Evolutionary conservation across 148 eudicot genomes (phyloP), one percentile per base, ranked within the genome.

Genomic region (Amaranthus palmeri): DNA sequence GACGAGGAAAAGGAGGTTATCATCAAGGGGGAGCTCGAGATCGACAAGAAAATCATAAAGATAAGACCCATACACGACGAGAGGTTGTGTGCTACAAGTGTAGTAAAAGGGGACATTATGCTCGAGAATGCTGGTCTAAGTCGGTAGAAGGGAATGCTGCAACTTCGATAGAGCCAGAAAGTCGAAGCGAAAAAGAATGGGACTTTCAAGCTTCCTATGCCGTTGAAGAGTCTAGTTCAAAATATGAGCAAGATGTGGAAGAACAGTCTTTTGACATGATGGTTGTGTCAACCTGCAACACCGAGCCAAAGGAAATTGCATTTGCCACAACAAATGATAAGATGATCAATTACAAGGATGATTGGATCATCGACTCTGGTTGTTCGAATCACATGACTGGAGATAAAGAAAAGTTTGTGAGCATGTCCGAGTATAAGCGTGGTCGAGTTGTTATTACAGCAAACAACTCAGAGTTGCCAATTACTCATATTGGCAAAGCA

Each of bases 371-470:
- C 42, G 61, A 14, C 15, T 53, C 40, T 48, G 69, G 69, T 4
- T 49, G 43, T n/a, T 49, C 69, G 36, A 66, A 66, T 66, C 69
- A 66, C 72, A 68, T 54, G 72, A 68, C 72, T 40, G 47, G 59
- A 36, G 71, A 68, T 8, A 41, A 53, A 41, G 25, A 48, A 10
- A 68, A 52, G 42, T 53, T 68, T 13, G 3, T 52, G 13, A 68
- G 10, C 59, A 68, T 52, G 59, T 36, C 44, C 1, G 56, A 17
- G 14, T 67, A 67, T 15, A 50, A 8, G n/a, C 2, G 56, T 49
- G 56, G 70, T 25, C 55, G 56, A 49, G 70, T 67, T 49, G 56
- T 67, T 17, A 13, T 18, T 5, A 50, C 55, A 8, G 41, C 55
- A 49, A 67, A 67, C 44, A 67, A 67, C 44, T 67, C 57, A 3